Evolutionary conservation across 495 filamentous ascomycete species (phyloP).

Genomic region (Oidiodendron maius): DNA sequence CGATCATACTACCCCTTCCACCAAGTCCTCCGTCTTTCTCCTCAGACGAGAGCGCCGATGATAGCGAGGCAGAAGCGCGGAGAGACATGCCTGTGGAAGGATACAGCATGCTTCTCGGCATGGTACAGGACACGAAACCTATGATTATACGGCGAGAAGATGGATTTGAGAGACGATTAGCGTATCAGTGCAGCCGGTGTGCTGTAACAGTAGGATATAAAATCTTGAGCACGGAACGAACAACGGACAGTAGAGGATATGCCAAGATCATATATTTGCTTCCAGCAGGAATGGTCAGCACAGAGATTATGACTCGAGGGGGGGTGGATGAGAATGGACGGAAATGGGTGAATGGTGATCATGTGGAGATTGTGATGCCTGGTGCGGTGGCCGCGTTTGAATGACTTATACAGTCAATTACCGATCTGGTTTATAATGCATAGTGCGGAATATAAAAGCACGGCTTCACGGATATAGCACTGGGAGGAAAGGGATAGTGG

Average conservation of each 20-base stretch:
- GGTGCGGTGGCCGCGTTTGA: not conserved
- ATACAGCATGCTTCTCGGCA: conserved; percentile 25
- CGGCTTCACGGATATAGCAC: not conserved
- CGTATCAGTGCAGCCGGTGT: conserved; percentile 59
- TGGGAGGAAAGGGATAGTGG: not conserved
- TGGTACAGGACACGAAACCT: conserved; percentile 38
- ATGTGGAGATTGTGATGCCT: conserved; percentile 8
- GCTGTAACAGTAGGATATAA: conserved; percentile 58
- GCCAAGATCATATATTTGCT: conserved; percentile 49
- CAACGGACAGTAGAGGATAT: conserved; percentile 19
- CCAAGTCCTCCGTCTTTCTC: conserved; percentile 10
- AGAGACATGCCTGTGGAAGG: conserved; percentile 15
- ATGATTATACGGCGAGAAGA: conserved; percentile 56
- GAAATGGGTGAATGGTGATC: conserved; percentile 16
- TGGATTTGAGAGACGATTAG: conserved; percentile 66
- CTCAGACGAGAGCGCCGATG: not conserved
- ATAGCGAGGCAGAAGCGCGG: conserved; percentile 6
- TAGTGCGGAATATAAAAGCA: conserved; percentile 4
- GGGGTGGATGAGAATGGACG: conserved; percentile 15
- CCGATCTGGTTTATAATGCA: not conserved
- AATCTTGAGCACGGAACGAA: conserved; percentile 26
- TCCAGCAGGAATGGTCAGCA: conserved; percentile 47
- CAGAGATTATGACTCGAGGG: conserved; percentile 30
- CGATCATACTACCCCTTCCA: conserved; percentile 37
- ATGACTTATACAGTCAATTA: conserved; percentile 4